A percentile compares a stretch with the other conserved stretches of the same genome.
These are phyloP conservation scores for Vigna unguiculata DNA, from an alignment of 306 rosid genomes.

Conservation along the genomic window DNA sequence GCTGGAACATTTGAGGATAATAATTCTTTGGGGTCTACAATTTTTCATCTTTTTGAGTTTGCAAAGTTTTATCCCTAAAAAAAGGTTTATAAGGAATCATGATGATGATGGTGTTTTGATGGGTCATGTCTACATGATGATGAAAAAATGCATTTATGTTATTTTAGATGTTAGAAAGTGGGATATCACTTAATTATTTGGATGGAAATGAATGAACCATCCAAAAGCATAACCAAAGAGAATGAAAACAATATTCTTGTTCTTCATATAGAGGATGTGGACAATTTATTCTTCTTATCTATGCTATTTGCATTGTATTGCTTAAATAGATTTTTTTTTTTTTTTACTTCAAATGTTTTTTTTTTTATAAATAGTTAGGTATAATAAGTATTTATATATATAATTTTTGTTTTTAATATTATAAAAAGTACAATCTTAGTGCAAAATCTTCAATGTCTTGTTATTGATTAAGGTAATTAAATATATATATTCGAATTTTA, in stretches of 20 bases:
- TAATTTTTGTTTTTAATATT: too few relatives aligned
- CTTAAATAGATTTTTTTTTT: too few relatives aligned
- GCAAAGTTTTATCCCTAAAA: neutral
- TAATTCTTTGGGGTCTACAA: conserved; percentile 40
- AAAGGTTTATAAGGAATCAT: conserved; percentile 5
- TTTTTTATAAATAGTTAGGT: too few relatives aligned
- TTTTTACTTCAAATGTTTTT: too few relatives aligned
- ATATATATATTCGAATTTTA: too few relatives aligned
- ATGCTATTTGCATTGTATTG: too few relatives aligned
- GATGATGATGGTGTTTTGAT: conserved; percentile 8
- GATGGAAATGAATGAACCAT: conserved; percentile 14
- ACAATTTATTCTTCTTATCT: neutral
- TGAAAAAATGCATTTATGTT: conserved; percentile 17
- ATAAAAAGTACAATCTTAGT: too few relatives aligned
- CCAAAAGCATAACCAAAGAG: neutral
- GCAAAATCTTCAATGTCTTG: too few relatives aligned
- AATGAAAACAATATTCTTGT: neutral
- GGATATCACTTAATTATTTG: conserved; percentile 19
- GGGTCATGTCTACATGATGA: conserved; percentile 36
- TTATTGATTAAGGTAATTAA: too few relatives aligned
- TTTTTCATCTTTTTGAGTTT: conserved; percentile 25
- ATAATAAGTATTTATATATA: too few relatives aligned
- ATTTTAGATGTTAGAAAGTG: neutral
- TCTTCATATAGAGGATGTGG: neutral
- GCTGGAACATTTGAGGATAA: conserved; percentile 29